Base-by-base conservation (phyloP, 257 asterid species). In the Osmanthus fragrans region DNA sequence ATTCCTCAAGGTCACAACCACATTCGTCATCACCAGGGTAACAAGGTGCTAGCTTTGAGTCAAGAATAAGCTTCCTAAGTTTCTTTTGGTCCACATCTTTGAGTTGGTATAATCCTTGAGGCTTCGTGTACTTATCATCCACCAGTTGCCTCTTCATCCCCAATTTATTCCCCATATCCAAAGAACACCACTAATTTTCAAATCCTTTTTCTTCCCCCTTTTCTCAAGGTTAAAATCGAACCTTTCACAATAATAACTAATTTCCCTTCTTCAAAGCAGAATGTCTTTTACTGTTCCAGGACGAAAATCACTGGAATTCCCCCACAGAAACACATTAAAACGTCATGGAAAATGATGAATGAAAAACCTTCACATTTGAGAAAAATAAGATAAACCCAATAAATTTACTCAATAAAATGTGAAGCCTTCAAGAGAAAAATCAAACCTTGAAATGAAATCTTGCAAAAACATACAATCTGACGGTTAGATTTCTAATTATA, bases 111-210 rank as follows among this genome's bases (percentile, higher is more conserved):
- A 96, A 84, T 85, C 98, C 98, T 68, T 96, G 99, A 87, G 99
- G 99, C 92, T 87, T 93, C 32, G 99, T 93, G 92, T 90, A 93
- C 97, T 93, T 93, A 85, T 96, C 98, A 83, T 96, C 97, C 90
- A 93, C 99, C 82, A 89, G 92, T 84, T 92, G 98, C 88, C 91
- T 88, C 88, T 89, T 89, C 89, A 91, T 88, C 84, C 97, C 99
- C 92, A 93, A 83, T 86, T 89, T 96, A 90, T 96, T 96, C 82
- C 99, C 99, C 99, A 93, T 95, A 72, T 76, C 74, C 79, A 8
- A 6, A 49, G 32, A 74, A 77, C 78, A 75, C 80, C 82, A 86
- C 78, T 45, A 51, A 34, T 36, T 58, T 33, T 64, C 78, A 34
- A 72, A 60, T 74, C 37, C 2, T 11, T 42, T 11, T 10, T 73